These are phyloP conservation scores for Immersiporthe knoxdaviesiana DNA, from an alignment of 2,329 filamentous ascomycete species.

Conservation along the genomic window DNA sequence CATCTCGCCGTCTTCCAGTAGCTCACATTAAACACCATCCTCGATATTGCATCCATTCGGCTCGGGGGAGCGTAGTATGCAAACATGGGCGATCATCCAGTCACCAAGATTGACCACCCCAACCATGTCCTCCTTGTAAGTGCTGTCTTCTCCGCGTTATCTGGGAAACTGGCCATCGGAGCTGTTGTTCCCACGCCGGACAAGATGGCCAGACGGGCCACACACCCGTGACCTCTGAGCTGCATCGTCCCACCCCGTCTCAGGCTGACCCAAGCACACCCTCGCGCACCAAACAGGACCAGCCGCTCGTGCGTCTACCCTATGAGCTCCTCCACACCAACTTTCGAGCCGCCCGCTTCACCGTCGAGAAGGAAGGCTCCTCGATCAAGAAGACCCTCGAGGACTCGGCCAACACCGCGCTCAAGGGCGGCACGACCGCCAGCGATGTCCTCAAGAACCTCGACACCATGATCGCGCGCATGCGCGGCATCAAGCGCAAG, in stretches of 20 bases:
- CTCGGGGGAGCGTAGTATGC: conserved; percentile 15
- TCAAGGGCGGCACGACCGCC: conserved; percentile 63
- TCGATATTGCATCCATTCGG: neutral
- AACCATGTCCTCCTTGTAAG: conserved; percentile 75
- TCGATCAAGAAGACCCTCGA: conserved; percentile 64
- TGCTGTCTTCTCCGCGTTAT: neutral
- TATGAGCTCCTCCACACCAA: conserved; percentile 93
- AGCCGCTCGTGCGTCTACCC: conserved; percentile 89
- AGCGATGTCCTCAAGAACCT: conserved; percentile 78
- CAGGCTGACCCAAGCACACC: conserved; percentile 17
- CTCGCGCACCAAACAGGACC: conserved; percentile 63
- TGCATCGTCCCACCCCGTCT: neutral
- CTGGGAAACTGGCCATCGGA: conserved; percentile 1
- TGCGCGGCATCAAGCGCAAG: conserved; percentile 88
- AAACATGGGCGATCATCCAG: conserved; percentile 63
- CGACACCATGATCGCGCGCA: conserved; percentile 81
- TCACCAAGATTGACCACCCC: conserved; percentile 72
- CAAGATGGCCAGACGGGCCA: neutral
- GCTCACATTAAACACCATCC: neutral
- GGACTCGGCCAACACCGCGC: conserved; percentile 68
- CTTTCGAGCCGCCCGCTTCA: conserved; percentile 82
- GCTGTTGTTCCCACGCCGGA: too few species aligned
- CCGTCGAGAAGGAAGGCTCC: conserved; percentile 72
- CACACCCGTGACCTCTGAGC: neutral
- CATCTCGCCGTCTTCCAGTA: neutral